Percentiles rank a stretch among this genome's conserved stretches.
Evolutionary conservation across 73 alveolate species (phyloP).

Genomic region (Tetrahymena thermophila): DNA sequence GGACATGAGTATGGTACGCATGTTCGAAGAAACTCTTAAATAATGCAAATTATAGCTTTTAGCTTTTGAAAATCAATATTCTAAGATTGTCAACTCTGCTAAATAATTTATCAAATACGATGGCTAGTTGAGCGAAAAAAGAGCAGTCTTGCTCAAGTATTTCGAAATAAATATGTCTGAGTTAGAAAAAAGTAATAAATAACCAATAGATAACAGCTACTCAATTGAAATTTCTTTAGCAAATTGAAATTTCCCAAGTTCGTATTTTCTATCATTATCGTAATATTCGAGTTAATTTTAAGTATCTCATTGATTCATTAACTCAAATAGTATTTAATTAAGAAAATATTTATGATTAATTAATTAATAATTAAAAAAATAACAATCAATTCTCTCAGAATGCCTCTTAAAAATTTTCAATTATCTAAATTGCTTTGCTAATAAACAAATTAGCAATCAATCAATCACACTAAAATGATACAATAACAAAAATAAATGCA

Average conservation of each 20-base stretch:
- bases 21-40: background rate
- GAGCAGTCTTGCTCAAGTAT: background rate
- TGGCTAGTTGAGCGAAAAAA: background rate
- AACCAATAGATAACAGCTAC: background rate
- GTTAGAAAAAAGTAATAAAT: background rate
- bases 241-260: background rate
- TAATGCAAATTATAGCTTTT: background rate
- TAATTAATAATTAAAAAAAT: too few relatives aligned
- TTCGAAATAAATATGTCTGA: background rate
- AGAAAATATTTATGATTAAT: background rate
- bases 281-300: too few relatives aligned
- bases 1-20: background rate
- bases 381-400: background rate
- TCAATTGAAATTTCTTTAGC: background rate
- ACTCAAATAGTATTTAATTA: too few relatives aligned
- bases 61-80: background rate
- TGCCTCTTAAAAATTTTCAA: background rate
- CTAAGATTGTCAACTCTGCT: background rate
- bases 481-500: too few relatives aligned
- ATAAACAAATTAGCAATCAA: background rate
- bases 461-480: background rate
- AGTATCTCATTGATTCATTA: too few relatives aligned
- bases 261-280: background rate
- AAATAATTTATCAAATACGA: background rate
- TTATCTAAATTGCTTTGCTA: background rate